phyloP scores from a whole-genome alignment of 2,329 filamentous ascomycete genomes.

The Colletotrichum cuscutae region DNA sequence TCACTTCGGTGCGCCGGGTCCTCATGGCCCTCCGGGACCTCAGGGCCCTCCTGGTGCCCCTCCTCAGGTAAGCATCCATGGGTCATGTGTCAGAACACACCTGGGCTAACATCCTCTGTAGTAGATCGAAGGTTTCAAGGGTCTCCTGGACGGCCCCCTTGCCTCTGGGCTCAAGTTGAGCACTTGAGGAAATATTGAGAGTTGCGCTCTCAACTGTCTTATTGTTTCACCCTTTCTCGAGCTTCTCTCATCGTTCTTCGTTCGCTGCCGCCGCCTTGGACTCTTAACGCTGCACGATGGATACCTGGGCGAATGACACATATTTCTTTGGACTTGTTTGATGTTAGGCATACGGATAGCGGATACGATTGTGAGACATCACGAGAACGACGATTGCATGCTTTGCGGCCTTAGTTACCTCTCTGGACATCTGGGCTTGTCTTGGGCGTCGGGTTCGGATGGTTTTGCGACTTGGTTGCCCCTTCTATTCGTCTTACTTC shows the following conservation, averaged over 20 bases:
- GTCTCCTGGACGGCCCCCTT: slow-evolving; percentile 3
- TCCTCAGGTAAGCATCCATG: slow-evolving; percentile 32
- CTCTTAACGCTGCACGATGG: slow-evolving; percentile 34
- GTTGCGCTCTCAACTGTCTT: slow-evolving; percentile 18
- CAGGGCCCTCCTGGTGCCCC: slow-evolving; percentile 51
- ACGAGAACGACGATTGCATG: slow-evolving; percentile 34
- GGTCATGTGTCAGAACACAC: neutral
- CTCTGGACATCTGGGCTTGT: slow-evolving; percentile 30
- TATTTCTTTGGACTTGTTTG: slow-evolving; percentile 36
- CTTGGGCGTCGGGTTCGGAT: slow-evolving; percentile 29
- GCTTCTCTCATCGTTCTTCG: slow-evolving; percentile 21
- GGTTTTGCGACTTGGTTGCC: slow-evolving; percentile 22
- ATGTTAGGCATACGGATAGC: slow-evolving; percentile 36
- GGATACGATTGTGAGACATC: slow-evolving; percentile 35
- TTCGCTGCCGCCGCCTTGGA: slow-evolving; percentile 29
- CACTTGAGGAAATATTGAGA: neutral
- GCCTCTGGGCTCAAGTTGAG: neutral
- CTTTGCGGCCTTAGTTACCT: slow-evolving; percentile 26
- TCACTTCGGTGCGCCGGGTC: slow-evolving; percentile 59
- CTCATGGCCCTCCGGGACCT: slow-evolving; percentile 52
- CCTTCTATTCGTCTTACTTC: slow-evolving; percentile 32
- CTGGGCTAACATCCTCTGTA: slow-evolving; percentile 7
- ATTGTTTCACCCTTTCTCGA: slow-evolving; percentile 21
- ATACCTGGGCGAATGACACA: slow-evolving; percentile 34
- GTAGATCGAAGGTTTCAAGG: slow-evolving; percentile 24